Conservation (phyloP, 225 moss, liverwort and hornwort genomes). For the Physcomitrellopsis africana region DNA sequence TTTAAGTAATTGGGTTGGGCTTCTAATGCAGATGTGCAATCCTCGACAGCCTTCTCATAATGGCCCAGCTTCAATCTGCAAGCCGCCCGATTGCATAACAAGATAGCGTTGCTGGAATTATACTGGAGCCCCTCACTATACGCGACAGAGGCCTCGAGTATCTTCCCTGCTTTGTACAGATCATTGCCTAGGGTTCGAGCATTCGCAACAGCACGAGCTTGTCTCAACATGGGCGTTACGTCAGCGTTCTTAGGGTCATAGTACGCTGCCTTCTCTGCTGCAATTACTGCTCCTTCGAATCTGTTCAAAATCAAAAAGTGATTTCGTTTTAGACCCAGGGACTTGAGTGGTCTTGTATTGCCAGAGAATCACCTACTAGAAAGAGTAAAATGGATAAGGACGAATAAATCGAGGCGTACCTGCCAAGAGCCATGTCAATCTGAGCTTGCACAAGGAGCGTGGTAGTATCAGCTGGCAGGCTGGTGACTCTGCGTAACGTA, state of each 20-base stretch:
- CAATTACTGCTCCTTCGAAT: conserved; percentile 84
- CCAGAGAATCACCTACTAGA: background rate
- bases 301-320: conserved; percentile 41
- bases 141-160: conserved; percentile 74
- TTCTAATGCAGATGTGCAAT: conserved; percentile 88
- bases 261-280: conserved; percentile 84
- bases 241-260: conserved; percentile 68
- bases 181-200: conserved; percentile 83
- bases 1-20: conserved; percentile 93
- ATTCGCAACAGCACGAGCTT: conserved; percentile 72
- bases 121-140: conserved; percentile 91
- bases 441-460: conserved; percentile 87
- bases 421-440: conserved; percentile 92
- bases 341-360: background rate
- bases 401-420: conserved; percentile 29
- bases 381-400: background rate
- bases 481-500: conserved; percentile 63
- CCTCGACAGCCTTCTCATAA: conserved; percentile 98
- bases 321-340: background rate
- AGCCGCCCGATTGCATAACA: conserved; percentile 91
- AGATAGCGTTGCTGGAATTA: conserved; percentile 68
- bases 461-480: conserved; percentile 61
- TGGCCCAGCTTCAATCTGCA: conserved; percentile 88
- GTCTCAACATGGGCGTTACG: conserved; percentile 58
- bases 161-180: conserved; percentile 77